Evolutionary conservation across 768 basidiomycete genomes (phyloP).

Genomic region (Royoungia palumana): DNA sequence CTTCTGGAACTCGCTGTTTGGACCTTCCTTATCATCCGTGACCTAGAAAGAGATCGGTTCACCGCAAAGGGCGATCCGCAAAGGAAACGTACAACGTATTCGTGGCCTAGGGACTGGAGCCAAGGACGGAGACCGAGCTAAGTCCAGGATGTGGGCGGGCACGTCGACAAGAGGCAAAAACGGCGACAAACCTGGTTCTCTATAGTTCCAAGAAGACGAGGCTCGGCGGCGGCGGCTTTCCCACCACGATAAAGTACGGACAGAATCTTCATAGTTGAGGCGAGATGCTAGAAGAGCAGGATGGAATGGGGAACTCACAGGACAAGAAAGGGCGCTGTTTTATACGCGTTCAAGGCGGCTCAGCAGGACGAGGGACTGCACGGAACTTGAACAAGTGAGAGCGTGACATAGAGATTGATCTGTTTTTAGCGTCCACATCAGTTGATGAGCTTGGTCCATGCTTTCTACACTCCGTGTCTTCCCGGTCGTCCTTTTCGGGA

Average conservation of each 20-base stretch:
- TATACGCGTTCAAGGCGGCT: background rate
- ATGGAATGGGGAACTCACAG: background rate
- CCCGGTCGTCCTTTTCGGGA: background rate
- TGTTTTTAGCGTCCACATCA: background rate
- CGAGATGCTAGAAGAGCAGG: background rate
- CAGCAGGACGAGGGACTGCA: background rate
- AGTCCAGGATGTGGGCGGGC: background rate
- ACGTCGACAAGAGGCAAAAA: background rate
- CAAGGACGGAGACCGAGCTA: conserved; percentile 71
- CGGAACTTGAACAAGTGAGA: background rate
- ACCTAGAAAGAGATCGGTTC: conserved; percentile 40
- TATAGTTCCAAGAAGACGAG: conserved; percentile 72
- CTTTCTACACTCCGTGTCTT: conserved; percentile 2
- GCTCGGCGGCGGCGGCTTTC: conserved; percentile 61
- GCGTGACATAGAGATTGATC: background rate
- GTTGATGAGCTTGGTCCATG: background rate
- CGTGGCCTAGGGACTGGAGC: conserved; percentile 72
- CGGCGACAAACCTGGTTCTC: conserved; percentile 60
- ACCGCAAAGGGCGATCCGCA: too few species aligned
- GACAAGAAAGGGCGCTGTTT: background rate
- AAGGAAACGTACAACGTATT: conserved; percentile 53
- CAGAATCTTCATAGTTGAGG: conserved; percentile 39
- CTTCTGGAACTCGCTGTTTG: conserved; percentile 76
- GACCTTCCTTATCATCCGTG: conserved; percentile 76
- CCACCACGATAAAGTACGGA: conserved; percentile 70